These are phyloP conservation scores for Candida jianshihensis DNA, from an alignment of 805 yeast genomes.

Conservation along the genomic window DNA sequence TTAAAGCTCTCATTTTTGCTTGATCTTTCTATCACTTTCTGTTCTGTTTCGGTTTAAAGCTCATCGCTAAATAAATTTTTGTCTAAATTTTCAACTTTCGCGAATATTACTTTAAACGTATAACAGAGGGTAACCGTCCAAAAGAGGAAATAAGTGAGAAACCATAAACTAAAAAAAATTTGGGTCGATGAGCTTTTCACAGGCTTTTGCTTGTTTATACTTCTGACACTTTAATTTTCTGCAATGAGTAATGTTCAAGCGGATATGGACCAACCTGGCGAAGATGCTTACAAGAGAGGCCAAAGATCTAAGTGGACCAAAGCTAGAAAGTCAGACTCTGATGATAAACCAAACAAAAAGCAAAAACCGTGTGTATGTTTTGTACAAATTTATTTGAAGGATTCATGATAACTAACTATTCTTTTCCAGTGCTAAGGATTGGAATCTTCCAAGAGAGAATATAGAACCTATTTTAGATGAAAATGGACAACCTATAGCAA, in stretches of 20 bases:
- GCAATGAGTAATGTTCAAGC: constrained; percentile 22
- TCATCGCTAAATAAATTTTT: not conserved
- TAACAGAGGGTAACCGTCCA: too few species aligned
- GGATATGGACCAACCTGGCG: constrained; percentile 30
- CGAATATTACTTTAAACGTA: too few species aligned
- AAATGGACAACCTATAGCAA: constrained; percentile 53
- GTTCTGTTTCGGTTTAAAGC: not conserved
- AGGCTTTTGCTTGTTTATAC: too few species aligned
- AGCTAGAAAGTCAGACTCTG: constrained; percentile 21
- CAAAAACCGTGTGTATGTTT: constrained; percentile 23
- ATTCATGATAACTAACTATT: too few species aligned
- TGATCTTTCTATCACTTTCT: not conserved
- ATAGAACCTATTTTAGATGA: constrained; percentile 39
- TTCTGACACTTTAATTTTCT: not conserved
- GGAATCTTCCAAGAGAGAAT: constrained; percentile 9
- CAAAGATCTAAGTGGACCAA: constrained; percentile 29
- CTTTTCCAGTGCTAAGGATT: too few species aligned
- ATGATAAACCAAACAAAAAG: constrained; percentile 13
- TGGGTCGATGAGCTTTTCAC: constrained; percentile 1
- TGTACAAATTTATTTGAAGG: not conserved
- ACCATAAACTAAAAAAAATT: not conserved
- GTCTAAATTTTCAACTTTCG: not conserved
- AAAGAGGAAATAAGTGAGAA: not conserved
- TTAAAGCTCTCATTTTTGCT: constrained; percentile 72
- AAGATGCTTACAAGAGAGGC: constrained; percentile 34